Base-by-base conservation (phyloP, 2,329 filamentous ascomycete species). In the Hypoxylon sp. region DNA sequence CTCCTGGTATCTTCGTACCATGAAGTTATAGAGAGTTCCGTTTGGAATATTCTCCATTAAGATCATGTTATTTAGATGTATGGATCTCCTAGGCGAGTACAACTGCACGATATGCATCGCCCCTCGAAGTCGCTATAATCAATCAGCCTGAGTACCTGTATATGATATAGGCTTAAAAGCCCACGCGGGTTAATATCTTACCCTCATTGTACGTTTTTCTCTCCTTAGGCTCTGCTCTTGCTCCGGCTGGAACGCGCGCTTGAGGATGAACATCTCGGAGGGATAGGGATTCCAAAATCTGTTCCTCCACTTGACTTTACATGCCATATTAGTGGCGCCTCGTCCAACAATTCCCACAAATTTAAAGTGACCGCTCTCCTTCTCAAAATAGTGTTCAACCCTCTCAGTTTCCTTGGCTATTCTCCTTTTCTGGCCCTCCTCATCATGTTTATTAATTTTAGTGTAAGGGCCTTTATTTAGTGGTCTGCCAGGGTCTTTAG, bases 271-370 rank as follows among this genome's bases (percentile, higher is more conserved):
- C 1, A 5, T n/a, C n/a, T 34, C 23, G 2, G 36, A 25, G 17
- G 38, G n/a, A 30, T 11, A 14, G 32, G 41, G n/a, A 9, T 38
- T 41, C 38, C 38, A 56, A 25, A 23, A 56, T 21, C 41, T 56
- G 28, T 46, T 30, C 17, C 36, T 56, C 1, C 13, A 45, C 25
- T 25, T 56, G 7, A 56, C 17, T 34, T 7, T 46, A 10, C 52
- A 56, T 11, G 52, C 52, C 6, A 56, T 25, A 34, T 46, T 56
- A 13, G n/a, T 56, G 25, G 11, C 4, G 17, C 52, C 52, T 6
- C 28, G 13, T n/a, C 52, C 52, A 45, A 56, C 14, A 1, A 56
- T 9, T 45, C 2, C 1, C 11, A 46, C 4, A 17, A 19, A 56
- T 19, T 28, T 45, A 13, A 56, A 46, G 17, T 46, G 17, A 5